A percentile compares a stretch with the other conserved stretches of the same genome.
These are phyloP conservation scores for Suhomyces xylopsoci DNA, from an alignment of 805 yeast genomes.

Conservation along the genomic window DNA sequence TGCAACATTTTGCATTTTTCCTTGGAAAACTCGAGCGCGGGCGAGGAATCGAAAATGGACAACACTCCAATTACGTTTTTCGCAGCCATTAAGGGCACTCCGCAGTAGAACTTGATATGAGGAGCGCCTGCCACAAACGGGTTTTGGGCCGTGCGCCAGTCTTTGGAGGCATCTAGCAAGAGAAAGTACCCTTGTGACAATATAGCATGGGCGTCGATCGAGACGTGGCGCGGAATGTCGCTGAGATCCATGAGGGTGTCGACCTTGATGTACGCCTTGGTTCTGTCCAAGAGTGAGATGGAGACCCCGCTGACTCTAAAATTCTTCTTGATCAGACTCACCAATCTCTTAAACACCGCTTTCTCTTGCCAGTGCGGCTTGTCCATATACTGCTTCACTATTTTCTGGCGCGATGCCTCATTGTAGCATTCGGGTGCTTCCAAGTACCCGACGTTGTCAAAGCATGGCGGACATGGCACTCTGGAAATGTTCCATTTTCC, in stretches of 20 bases:
- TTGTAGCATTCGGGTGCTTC: constrained; percentile 58
- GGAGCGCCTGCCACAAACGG: constrained; percentile 67
- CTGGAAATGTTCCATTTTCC: constrained; percentile 56
- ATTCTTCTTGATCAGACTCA: constrained; percentile 36
- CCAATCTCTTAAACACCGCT: constrained; percentile 34
- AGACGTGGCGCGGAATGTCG: constrained; percentile 52
- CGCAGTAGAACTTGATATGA: constrained; percentile 57
- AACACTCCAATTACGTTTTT: constrained; percentile 53
- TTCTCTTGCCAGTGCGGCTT: constrained; percentile 49
- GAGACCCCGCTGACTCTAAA: constrained; percentile 52
- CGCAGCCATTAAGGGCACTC: constrained; percentile 51
- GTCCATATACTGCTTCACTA: constrained; percentile 39
- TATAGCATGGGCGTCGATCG: constrained; percentile 69
- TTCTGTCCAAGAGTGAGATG: constrained; percentile 54
- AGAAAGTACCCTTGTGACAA: constrained; percentile 55
- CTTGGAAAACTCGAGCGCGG: constrained; percentile 36
- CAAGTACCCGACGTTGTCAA: constrained; percentile 44
- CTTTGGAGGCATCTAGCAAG: constrained; percentile 57
- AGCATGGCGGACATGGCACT: constrained; percentile 55
- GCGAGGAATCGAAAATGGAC: constrained; percentile 52
- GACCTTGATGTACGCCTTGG: constrained; percentile 47
- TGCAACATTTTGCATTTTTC: constrained; percentile 34
- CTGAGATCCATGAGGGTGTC: constrained; percentile 46
- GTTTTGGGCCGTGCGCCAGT: constrained; percentile 65
- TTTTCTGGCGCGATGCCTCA: constrained; percentile 45